These are phyloP conservation scores for Solanum chmielewskii DNA, from an alignment of 257 asterid species.

Conservation along the genomic window DNA sequence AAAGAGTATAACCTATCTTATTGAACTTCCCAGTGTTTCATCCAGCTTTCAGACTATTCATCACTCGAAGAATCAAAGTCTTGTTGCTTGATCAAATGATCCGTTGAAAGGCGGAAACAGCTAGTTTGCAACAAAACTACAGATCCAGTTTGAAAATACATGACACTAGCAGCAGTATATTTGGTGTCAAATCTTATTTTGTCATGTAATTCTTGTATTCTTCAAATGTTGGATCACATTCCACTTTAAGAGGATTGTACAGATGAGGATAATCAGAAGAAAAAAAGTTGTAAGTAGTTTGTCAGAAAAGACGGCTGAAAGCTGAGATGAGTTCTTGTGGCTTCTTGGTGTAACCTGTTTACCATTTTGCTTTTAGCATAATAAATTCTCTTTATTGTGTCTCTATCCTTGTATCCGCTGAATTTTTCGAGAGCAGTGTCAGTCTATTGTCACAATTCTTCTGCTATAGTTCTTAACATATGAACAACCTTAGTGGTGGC, in stretches of 20 bases:
- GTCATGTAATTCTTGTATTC: constrained; percentile 2
- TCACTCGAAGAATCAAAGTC: neutral
- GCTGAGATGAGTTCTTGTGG: constrained; percentile 28
- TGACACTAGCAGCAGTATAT: neutral
- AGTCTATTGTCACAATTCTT: neutral
- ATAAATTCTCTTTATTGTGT: neutral
- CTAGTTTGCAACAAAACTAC: neutral
- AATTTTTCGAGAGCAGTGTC: neutral
- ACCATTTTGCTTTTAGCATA: neutral
- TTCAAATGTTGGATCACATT: constrained; percentile 9
- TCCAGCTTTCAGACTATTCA: neutral
- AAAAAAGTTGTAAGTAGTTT: constrained; percentile 11
- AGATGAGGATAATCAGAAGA: constrained; percentile 28
- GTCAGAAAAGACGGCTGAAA: constrained; percentile 13
- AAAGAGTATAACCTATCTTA: neutral
- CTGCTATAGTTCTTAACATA: neutral
- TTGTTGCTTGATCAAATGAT: neutral
- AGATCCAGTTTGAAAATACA: neutral
- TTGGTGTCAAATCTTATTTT: constrained; percentile 2
- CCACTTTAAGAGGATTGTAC: constrained; percentile 41
- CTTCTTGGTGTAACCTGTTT: constrained; percentile 5
- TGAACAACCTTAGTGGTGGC: neutral
- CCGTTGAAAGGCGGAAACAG: neutral
- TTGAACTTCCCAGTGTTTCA: neutral
- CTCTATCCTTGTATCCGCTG: neutral